Evolutionary conservation across 495 filamentous ascomycete species (phyloP), one percentile per base, ranked within the genome.

Genomic region (Aspergillus avenaceus): DNA sequence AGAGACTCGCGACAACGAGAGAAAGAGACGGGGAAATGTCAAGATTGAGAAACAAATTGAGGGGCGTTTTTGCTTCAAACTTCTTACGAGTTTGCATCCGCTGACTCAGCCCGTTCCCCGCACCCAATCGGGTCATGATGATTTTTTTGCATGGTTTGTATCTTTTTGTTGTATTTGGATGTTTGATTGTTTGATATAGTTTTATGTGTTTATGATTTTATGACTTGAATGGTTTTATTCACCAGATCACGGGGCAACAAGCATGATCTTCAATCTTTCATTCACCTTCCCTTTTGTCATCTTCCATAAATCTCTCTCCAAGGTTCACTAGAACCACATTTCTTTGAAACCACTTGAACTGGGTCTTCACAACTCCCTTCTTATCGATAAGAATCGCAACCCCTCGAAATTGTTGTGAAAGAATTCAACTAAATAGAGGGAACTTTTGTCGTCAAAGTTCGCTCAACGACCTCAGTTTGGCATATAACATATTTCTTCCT

Each of bases 301-400:
- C n/a, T n/a, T n/a, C n/a, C n/a, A n/a, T n/a, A n/a, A n/a, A n/a
- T n/a, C n/a, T n/a, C n/a, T n/a, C n/a, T n/a, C n/a, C n/a, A n/a
- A n/a, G n/a, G n/a, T n/a, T n/a, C n/a, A n/a, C n/a, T n/a, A n/a
- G n/a, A n/a, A n/a, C n/a, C n/a, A n/a, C n/a, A n/a, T n/a, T n/a
- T n/a, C n/a, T n/a, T n/a, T n/a, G n/a, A n/a, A n/a, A n/a, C n/a
- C n/a, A n/a, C n/a, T n/a, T n/a, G n/a, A n/a, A n/a, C n/a, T n/a
- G n/a, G n/a, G n/a, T n/a, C n/a, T n/a, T n/a, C n/a, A n/a, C n/a
- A n/a, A n/a, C n/a, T n/a, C n/a, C n/a, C n/a, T n/a, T n/a, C n/a
- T 63, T 70, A 71, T 70, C 67, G 70, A 73, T 73, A 73, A 73
- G 63, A 49, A 47, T 13, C 19, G 22, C 42, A 48, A 43, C 58